A percentile compares a stretch with the other conserved stretches of the same genome.
Evolutionary conservation across 2,329 filamentous ascomycete species (phyloP).

Genomic region (Hypoxylon sp.): DNA sequence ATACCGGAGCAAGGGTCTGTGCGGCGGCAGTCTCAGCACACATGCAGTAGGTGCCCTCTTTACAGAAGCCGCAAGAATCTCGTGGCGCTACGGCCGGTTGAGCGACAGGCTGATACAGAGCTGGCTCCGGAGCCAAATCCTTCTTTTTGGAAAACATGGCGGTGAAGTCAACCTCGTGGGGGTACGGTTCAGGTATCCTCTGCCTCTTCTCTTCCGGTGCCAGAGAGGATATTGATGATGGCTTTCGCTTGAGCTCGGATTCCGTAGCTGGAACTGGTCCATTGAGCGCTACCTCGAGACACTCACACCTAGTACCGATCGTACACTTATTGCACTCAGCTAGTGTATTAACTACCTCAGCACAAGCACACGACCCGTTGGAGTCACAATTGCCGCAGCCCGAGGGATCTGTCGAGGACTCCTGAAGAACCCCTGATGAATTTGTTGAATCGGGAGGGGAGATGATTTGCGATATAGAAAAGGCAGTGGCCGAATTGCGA

Average conservation of each 20-base stretch:
- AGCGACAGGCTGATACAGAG: constrained; percentile 53
- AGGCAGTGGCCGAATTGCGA: constrained; percentile 58
- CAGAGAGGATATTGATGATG: constrained; percentile 60
- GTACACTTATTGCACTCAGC: constrained; percentile 77
- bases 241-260: constrained; percentile 66
- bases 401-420: constrained; percentile 56
- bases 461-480: constrained; percentile 71
- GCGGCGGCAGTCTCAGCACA: constrained; percentile 73
- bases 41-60: constrained; percentile 84
- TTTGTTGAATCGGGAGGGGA: constrained; percentile 64
- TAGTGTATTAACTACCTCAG: constrained; percentile 68
- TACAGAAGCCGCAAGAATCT: constrained; percentile 86
- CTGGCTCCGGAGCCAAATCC: constrained; percentile 52
- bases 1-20: constrained; percentile 58
- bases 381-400: constrained; percentile 71
- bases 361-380: constrained; percentile 69
- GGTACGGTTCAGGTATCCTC: constrained; percentile 61
- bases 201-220: constrained; percentile 69
- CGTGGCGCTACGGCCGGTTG: constrained; percentile 62
- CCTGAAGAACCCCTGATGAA: constrained; percentile 52
- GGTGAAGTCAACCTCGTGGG: constrained; percentile 82
- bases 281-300: constrained; percentile 65
- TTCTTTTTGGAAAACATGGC: constrained; percentile 70
- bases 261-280: constrained; percentile 52
- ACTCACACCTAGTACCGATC: constrained; percentile 73